Base-by-base conservation (phyloP, 345 rosid genomes). In the Bretschneidera sinensis region DNA sequence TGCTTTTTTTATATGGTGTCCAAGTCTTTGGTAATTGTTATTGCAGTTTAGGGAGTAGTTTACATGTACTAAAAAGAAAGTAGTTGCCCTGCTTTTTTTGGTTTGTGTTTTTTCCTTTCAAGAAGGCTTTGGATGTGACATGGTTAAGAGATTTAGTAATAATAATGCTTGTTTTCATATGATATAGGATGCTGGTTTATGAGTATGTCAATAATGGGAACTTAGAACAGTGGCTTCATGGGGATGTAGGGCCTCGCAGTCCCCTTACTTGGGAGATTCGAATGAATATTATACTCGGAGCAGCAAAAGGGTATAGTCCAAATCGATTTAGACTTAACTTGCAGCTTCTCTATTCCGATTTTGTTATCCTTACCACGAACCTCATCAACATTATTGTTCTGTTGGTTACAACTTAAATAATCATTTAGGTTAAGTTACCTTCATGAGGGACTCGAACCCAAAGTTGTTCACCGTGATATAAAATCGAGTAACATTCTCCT, bases 371-470 rank as follows among this genome's bases (percentile, higher is more conserved):
- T 4, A 11, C 39, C n/a, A 24, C 8, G 53, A 22, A 11, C 39
- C 54, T 65, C 15, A 24, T 54, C 18, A 17, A 24, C 21, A 2
- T 7, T 16, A 4, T 59, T 59, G 9, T 22, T 52, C 51, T 47
- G 50, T 43, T 61, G 43, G 23, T 21, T 39, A 34, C 14, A 22
- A 11, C 51, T 35, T 31, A 45, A 54, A 45, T 13, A 51, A 21
- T 64, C 6, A 9, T 31, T 69, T 39, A 92, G 96, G 76, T 74
- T 92, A 70, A 73, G 87, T 62, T 92, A 92, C 76, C 84, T 92
- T 68, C 96, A 92, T 0, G 98, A 89, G 75, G 96, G 98, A 45
- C 95, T 92, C 18, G 98, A 92, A 49, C 98, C 98, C 1, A 92
- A 92, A 73, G 96, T 92, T 48, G 95, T 92, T 52, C 98, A 92